Conservation (phyloP, 345 rosid species). For the Eucalyptus tenuipes region DNA sequence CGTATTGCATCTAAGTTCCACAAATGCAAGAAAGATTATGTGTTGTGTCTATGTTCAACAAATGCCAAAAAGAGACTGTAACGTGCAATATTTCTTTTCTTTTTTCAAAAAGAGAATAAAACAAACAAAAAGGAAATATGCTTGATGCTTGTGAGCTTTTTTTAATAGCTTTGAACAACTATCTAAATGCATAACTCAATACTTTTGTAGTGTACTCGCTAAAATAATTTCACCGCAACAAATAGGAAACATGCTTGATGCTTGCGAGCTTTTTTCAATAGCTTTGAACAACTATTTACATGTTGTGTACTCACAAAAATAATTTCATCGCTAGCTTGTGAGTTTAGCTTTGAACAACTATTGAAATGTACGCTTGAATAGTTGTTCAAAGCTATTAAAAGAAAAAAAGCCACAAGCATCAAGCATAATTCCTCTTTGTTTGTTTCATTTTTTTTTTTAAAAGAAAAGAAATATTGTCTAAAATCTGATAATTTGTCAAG, state of each 20-base stretch:
- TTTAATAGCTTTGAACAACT: background rate
- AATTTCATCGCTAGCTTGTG: background rate
- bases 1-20: no score
- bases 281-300: no score
- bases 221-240: background rate
- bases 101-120: background rate
- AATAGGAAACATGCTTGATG: no score
- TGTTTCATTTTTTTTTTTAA: background rate
- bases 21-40: background rate
- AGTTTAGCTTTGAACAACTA: background rate
- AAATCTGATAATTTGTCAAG: background rate
- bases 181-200: background rate
- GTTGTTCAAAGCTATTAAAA: background rate
- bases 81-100: background rate
- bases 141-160: background rate
- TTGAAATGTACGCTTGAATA: no score
- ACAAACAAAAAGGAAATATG: background rate
- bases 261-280: no score
- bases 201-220: background rate
- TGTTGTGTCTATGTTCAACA: background rate
- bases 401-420: background rate
- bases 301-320: no score
- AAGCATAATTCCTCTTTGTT: background rate
- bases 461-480: background rate
- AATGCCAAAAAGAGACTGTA: background rate